These are phyloP conservation scores for Teunomyces gatunensis DNA, from an alignment of 805 yeast species.

Conservation along the genomic window DNA sequence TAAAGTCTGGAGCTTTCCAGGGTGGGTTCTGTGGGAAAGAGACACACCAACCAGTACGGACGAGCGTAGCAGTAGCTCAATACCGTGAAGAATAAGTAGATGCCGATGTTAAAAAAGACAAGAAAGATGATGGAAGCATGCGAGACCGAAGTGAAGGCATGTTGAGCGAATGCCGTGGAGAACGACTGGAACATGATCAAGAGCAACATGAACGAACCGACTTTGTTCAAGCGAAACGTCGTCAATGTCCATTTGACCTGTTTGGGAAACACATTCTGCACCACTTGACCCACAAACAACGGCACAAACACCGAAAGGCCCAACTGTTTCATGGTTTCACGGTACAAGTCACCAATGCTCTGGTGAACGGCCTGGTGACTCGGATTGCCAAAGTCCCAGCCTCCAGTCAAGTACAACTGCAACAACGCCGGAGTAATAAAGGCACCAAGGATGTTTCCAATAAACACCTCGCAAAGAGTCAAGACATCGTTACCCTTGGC, in stretches of 20 bases:
- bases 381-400: slow-evolving; percentile 82
- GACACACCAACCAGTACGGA: slow-evolving; percentile 46
- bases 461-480: slow-evolving; percentile 78
- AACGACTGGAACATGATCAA: slow-evolving; percentile 77
- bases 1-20: slow-evolving; percentile 46
- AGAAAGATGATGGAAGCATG: slow-evolving; percentile 69
- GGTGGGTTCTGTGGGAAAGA: slow-evolving; percentile 49
- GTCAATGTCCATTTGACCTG: slow-evolving; percentile 60
- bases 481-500: slow-evolving; percentile 82
- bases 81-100: slow-evolving; percentile 72
- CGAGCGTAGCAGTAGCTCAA: slow-evolving; percentile 61
- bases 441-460: slow-evolving; percentile 83
- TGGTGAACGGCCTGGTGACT: slow-evolving; percentile 45
- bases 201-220: slow-evolving; percentile 77
- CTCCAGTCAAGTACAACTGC: slow-evolving; percentile 60
- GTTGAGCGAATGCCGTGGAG: slow-evolving; percentile 81
- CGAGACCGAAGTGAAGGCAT: slow-evolving; percentile 71
- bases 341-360: slow-evolving; percentile 57
- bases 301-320: slow-evolving; percentile 85
- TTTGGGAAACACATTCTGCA: slow-evolving; percentile 67
- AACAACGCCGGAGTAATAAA: slow-evolving; percentile 83
- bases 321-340: slow-evolving; percentile 80
- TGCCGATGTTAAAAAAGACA: slow-evolving; percentile 79
- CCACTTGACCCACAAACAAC: slow-evolving; percentile 79
- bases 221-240: slow-evolving; percentile 61